phyloP scores from a whole-genome alignment of 2,329 filamentous ascomycete genomes.

The Microcyclosporella mali region DNA sequence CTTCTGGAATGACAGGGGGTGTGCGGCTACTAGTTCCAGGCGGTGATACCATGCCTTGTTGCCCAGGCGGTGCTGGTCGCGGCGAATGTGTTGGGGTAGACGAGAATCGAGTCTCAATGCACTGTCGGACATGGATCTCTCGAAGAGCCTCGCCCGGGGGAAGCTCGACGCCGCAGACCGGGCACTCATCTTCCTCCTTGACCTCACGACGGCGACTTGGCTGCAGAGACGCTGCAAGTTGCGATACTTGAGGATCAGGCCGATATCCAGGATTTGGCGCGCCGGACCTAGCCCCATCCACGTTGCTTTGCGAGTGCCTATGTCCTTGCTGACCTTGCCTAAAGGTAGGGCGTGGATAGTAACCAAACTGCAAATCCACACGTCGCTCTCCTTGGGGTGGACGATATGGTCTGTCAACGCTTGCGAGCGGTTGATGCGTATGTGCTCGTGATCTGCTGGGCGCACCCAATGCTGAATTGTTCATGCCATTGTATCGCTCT shows the following conservation, averaged over 20 bases:
- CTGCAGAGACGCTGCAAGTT: background rate
- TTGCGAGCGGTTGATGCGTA: too few species aligned
- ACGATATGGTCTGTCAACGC: too few species aligned
- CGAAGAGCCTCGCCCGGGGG: slow-evolving; percentile 47
- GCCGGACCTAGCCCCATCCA: too few species aligned
- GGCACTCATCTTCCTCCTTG: slow-evolving; percentile 70
- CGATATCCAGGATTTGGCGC: too few species aligned
- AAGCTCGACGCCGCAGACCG: slow-evolving; percentile 67
- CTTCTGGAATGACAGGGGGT: slow-evolving; percentile 12
- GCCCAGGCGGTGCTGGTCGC: slow-evolving; percentile 6
- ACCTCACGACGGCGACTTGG: slow-evolving; percentile 26
- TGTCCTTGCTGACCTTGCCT: too few species aligned
- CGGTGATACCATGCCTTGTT: too few species aligned
- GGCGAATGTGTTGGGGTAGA: slow-evolving; percentile 10
- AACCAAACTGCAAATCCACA: too few species aligned
- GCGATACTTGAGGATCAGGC: too few species aligned
- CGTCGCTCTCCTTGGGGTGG: too few species aligned
- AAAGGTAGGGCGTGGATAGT: too few species aligned
- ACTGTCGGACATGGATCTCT: slow-evolving; percentile 39
- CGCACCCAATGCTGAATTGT: background rate
- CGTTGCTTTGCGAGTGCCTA: too few species aligned
- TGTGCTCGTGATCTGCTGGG: background rate
- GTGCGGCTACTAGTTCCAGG: slow-evolving; percentile 8
- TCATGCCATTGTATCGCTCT: background rate
- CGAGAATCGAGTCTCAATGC: slow-evolving; percentile 26